Conservation (phyloP, 1,284 basidiomycete species). For the Malassezia equina region DNA sequence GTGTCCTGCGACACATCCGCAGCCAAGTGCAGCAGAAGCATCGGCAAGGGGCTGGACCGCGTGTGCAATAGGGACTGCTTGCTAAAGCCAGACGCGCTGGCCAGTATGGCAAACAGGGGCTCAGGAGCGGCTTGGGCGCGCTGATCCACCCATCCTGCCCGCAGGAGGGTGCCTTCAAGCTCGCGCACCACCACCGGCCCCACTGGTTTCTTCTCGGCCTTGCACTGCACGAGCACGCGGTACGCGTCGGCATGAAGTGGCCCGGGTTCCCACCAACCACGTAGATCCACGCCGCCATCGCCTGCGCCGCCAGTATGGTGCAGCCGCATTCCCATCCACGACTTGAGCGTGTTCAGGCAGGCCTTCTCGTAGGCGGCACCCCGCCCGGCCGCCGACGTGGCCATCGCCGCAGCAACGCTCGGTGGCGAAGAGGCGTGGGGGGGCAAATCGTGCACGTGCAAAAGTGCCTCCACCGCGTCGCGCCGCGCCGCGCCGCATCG, state of each 20-base stretch:
- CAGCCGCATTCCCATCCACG: conserved; percentile 67
- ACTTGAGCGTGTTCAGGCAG: conserved; percentile 57
- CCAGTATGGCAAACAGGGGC: conserved; percentile 7
- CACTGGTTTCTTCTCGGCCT: conserved; percentile 69
- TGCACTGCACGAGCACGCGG: conserved; percentile 78
- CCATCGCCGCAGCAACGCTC: neutral
- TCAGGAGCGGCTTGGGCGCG: neutral
- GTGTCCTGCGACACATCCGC: neutral
- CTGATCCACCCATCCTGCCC: conserved; percentile 14
- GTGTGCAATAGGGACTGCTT: conserved; percentile 27
- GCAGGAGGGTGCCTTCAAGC: conserved; percentile 55
- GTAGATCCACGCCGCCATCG: conserved; percentile 77
- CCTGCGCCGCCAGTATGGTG: conserved; percentile 62
- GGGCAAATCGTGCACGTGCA: neutral
- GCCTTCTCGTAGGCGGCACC: conserved; percentile 68
- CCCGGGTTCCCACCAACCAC: conserved; percentile 77
- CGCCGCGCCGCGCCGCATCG: neutral
- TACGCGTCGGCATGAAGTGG: neutral
- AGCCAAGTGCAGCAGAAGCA: conserved; percentile 25
- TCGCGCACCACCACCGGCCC: conserved; percentile 72
- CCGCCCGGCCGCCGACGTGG: conserved; percentile 51
- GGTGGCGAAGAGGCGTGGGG: neutral
- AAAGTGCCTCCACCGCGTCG: neutral
- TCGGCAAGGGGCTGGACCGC: conserved; percentile 21
- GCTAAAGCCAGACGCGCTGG: conserved; percentile 25